Conservation (phyloP, 306 rosid species). For the Pyrus bretschneideri region DNA sequence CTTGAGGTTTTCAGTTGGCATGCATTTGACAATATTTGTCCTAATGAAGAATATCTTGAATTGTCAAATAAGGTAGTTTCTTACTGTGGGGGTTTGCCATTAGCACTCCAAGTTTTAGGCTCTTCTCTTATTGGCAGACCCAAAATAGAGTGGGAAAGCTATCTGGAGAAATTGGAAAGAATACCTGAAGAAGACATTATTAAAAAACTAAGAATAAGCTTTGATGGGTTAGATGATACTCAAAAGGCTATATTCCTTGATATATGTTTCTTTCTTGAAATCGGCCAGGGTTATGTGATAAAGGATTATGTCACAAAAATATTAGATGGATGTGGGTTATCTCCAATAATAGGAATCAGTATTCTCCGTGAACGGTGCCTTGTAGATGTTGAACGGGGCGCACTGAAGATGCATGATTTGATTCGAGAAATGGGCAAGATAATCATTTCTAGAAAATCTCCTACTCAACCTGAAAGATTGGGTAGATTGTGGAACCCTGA, state of each 20-base stretch:
- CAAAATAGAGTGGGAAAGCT: conserved; percentile 13
- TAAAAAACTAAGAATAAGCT: conserved; percentile 18
- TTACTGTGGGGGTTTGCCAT: conserved; percentile 32
- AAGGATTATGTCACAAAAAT: conserved; percentile 15
- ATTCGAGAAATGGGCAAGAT: conserved; percentile 37
- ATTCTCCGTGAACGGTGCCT: conserved; percentile 25
- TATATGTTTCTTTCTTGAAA: conserved; percentile 25
- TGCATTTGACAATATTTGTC: conserved; percentile 8
- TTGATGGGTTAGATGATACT: conserved; percentile 4
- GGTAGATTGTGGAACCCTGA: not conserved
- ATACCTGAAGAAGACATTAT: conserved; percentile 21
- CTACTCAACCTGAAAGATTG: conserved; percentile 1
- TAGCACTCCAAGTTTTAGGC: conserved; percentile 35
- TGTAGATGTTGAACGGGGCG: not conserved
- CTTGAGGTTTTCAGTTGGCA: conserved; percentile 22
- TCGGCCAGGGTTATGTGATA: not conserved
- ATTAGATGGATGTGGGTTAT: conserved; percentile 22
- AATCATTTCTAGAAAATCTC: conserved; percentile 12
- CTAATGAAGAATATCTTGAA: not conserved
- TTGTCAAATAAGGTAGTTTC: conserved; percentile 2
- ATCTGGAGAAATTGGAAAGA: conserved; percentile 14
- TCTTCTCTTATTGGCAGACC: conserved; percentile 21
- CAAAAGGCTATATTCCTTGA: conserved; percentile 27
- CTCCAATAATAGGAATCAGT: conserved; percentile 9
- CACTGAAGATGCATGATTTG: conserved; percentile 20